Evolutionary conservation across 2,329 filamentous ascomycete genomes (phyloP).

Genomic region (Didymella pinodella): DNA sequence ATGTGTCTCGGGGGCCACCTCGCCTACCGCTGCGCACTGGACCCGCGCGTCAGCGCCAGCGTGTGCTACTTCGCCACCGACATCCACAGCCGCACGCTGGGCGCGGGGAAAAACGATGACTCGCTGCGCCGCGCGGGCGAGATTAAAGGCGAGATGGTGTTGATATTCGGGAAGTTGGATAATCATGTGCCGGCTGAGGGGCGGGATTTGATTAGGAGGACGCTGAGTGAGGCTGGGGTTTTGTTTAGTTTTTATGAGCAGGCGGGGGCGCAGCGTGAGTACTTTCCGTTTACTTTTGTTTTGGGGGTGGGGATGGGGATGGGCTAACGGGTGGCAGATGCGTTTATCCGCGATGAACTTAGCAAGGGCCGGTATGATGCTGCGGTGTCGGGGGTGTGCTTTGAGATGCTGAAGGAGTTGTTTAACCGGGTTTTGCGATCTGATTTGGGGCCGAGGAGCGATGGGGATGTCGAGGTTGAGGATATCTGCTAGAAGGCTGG

Average conservation of each 20-base stretch:
- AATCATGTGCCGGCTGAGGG: conserved; percentile 87
- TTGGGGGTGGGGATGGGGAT: no score
- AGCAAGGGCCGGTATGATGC: conserved; percentile 95
- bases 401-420: conserved; percentile 86
- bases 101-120: conserved; percentile 70
- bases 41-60: conserved; percentile 76
- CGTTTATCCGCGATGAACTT: conserved; percentile 91
- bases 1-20: conserved; percentile 96
- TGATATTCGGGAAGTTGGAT: conserved; percentile 93
- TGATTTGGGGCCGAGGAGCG: conserved; percentile 76
- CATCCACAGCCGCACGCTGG: conserved; percentile 81
- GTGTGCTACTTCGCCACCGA: conserved; percentile 95
- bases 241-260: conserved; percentile 86
- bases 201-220: conserved; percentile 82
- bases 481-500: conserved; percentile 65
- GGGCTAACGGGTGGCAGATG: conserved; percentile 59
- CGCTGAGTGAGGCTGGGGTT: conserved; percentile 77
- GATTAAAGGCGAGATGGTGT: conserved; percentile 79
- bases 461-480: conserved; percentile 68
- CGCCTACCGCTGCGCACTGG: conserved; percentile 75
- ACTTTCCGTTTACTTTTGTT: not conserved
- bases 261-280: conserved; percentile 84
- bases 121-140: conserved; percentile 67
- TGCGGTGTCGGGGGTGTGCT: conserved; percentile 84
- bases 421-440: conserved; percentile 81